Evolutionary conservation across 169 alveolate genomes (phyloP).

Genomic region (Babesia microti): DNA sequence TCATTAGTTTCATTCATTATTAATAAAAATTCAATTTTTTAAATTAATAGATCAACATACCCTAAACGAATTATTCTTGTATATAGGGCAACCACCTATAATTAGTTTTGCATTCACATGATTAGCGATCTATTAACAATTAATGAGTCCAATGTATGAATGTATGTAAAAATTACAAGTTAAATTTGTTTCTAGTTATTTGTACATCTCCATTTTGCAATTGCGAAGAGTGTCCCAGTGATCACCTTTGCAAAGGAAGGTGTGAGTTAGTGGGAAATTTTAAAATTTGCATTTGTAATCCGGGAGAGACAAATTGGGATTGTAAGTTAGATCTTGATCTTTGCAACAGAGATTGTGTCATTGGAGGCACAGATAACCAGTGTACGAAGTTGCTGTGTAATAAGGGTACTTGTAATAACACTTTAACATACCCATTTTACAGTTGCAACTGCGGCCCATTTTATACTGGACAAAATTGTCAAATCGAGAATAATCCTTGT

Average conservation of each 20-base stretch:
- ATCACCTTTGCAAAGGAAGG: constrained; percentile 17
- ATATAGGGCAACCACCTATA: no score
- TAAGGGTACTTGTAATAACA: constrained; percentile 21
- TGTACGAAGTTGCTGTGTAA: constrained; percentile 40
- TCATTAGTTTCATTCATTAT: no score
- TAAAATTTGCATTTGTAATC: constrained; percentile 33
- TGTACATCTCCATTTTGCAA: constrained; percentile 1
- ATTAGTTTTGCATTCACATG: no score
- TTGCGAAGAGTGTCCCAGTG: constrained; percentile 16
- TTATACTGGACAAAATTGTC: constrained; percentile 56
- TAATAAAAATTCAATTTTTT: no score
- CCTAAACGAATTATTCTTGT: no score
- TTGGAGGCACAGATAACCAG: constrained; percentile 16
- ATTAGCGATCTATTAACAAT: no score
- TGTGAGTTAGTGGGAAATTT: not conserved
- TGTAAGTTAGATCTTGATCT: constrained; percentile 27
- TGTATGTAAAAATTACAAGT: not conserved
- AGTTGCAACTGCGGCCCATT: constrained; percentile 62
- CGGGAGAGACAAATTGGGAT: constrained; percentile 45
- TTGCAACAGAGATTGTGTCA: constrained; percentile 38
- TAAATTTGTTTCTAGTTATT: not conserved
- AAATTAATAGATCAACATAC: no score
- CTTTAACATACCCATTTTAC: constrained; percentile 40
- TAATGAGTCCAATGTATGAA: not conserved
- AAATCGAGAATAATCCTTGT: constrained; percentile 63